Conservation (phyloP, 2,329 filamentous ascomycete genomes). For the Ophiobolus disseminans region DNA sequence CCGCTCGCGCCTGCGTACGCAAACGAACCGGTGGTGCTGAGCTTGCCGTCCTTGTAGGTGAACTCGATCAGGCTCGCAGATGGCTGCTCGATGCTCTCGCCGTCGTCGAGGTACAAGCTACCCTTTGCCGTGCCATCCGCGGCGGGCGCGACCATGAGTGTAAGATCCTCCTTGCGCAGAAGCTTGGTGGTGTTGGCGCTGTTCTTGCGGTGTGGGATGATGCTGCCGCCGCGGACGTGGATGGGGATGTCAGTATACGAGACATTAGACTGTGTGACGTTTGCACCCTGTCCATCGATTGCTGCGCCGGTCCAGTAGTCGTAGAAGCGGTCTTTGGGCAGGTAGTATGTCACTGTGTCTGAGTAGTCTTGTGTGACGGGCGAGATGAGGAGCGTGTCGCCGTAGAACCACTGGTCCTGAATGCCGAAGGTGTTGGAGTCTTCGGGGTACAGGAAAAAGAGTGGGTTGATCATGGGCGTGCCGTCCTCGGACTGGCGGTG, state of each 20-base stretch:
- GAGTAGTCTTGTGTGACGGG: constrained; percentile 62
- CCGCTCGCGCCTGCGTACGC: constrained; percentile 50
- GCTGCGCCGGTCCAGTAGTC: constrained; percentile 63
- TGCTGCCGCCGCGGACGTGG: constrained; percentile 69
- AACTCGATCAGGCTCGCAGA: constrained; percentile 67
- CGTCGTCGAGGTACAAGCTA: constrained; percentile 78
- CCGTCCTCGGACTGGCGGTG: constrained; percentile 67
- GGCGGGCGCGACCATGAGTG: constrained; percentile 72
- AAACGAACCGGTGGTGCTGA: constrained; percentile 62
- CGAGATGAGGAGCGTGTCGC: constrained; percentile 62
- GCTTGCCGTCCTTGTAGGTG: constrained; percentile 60
- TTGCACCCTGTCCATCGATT: constrained; percentile 56
- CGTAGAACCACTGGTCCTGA: constrained; percentile 66
- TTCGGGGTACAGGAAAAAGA: constrained; percentile 74
- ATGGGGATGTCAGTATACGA: constrained; percentile 67
- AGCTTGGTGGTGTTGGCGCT: constrained; percentile 69
- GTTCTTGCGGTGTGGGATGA: constrained; percentile 66
- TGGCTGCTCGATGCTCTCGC: constrained; percentile 68
- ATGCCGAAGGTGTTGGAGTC: constrained; percentile 61
- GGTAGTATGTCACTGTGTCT: constrained; percentile 62
- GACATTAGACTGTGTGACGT: constrained; percentile 55
- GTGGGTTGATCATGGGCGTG: constrained; percentile 69
- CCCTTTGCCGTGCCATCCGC: constrained; percentile 69
- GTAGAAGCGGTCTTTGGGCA: constrained; percentile 66
- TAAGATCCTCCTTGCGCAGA: constrained; percentile 70